Evolutionary conservation across 1,139 yeast species (phyloP).

Genomic region (Taiozyma sp.): DNA sequence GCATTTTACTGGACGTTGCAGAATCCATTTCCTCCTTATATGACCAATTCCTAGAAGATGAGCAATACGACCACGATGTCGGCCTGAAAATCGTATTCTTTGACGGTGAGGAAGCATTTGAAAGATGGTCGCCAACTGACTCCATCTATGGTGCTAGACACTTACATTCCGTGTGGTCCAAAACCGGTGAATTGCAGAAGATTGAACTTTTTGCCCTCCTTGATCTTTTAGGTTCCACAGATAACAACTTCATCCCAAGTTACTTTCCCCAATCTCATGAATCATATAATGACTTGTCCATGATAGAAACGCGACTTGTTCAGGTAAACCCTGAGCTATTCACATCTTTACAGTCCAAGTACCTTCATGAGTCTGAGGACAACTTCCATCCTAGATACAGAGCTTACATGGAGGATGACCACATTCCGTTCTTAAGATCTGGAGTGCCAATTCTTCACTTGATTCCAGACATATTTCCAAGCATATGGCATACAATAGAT

Average conservation of each 20-base stretch:
- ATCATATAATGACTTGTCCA: conserved; percentile 32
- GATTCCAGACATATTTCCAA: conserved; percentile 47
- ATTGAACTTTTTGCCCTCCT: conserved; percentile 42
- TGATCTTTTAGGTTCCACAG: conserved; percentile 42
- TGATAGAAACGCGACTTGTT: conserved; percentile 24
- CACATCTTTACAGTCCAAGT: conserved; percentile 6
- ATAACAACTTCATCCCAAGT: conserved; percentile 35
- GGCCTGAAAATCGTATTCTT: conserved; percentile 49
- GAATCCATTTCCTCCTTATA: conserved; percentile 28
- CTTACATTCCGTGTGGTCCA: conserved; percentile 37
- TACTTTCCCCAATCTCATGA: conserved; percentile 39
- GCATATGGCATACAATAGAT: conserved; percentile 43
- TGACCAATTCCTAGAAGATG: conserved; percentile 14
- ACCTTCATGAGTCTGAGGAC: conserved; percentile 18
- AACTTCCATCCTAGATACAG: conserved; percentile 19
- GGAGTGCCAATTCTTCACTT: conserved; percentile 47
- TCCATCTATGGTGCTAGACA: conserved; percentile 53
- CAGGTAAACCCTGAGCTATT: conserved; percentile 8
- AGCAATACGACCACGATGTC: conserved; percentile 17
- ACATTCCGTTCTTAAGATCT: conserved; percentile 41
- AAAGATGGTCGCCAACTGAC: conserved; percentile 44
- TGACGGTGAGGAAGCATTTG: conserved; percentile 57
- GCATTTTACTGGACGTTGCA: conserved; percentile 42
- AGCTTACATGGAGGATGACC: conserved; percentile 46
- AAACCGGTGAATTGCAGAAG: conserved; percentile 16